Evolutionary conservation across 2,329 filamentous ascomycete species (phyloP).

Genomic region (Teratosphaeria pseudoeucalypti): DNA sequence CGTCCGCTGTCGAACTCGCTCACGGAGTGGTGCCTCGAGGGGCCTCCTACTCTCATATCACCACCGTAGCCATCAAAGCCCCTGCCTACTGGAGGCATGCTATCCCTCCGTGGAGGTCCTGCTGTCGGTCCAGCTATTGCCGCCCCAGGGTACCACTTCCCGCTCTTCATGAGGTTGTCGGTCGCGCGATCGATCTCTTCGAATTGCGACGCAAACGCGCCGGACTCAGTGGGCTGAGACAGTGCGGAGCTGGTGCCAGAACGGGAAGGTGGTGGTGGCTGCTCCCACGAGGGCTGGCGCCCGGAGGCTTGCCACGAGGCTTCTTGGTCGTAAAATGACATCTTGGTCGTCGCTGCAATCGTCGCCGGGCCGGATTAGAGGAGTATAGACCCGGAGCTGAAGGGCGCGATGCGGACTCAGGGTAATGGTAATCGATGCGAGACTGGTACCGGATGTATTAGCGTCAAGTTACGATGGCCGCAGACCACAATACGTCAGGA

Average conservation of each 20-base stretch:
- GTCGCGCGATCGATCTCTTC: slow-evolving; percentile 94
- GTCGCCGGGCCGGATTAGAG: slow-evolving; percentile 11
- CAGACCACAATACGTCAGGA: not conserved
- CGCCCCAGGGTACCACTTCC: slow-evolving; percentile 62
- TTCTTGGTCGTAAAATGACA: slow-evolving; percentile 63
- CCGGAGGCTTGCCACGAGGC: slow-evolving; percentile 50
- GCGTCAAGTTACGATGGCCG: not conserved
- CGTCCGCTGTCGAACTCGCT: slow-evolving; percentile 73
- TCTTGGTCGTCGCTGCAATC: slow-evolving; percentile 22
- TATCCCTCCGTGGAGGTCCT: slow-evolving; percentile 60
- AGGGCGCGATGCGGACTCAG: slow-evolving; percentile 1
- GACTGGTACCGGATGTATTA: not conserved
- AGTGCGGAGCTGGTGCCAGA: slow-evolving; percentile 64
- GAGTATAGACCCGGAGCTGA: slow-evolving; percentile 10
- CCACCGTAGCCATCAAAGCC: slow-evolving; percentile 12
- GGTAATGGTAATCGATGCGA: not conserved
- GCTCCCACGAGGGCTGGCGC: slow-evolving; percentile 61
- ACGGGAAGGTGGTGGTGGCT: slow-evolving; percentile 51
- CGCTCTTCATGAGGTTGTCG: slow-evolving; percentile 93
- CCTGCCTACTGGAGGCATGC: slow-evolving; percentile 53
- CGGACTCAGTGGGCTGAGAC: slow-evolving; percentile 50
- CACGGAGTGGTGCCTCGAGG: slow-evolving; percentile 71
- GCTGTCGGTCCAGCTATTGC: slow-evolving; percentile 20
- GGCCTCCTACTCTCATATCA: slow-evolving; percentile 58
- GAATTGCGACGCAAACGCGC: slow-evolving; percentile 76